Evolutionary conservation across 495 filamentous ascomycete species (phyloP).

Genomic region (Penicillium fimorum): DNA sequence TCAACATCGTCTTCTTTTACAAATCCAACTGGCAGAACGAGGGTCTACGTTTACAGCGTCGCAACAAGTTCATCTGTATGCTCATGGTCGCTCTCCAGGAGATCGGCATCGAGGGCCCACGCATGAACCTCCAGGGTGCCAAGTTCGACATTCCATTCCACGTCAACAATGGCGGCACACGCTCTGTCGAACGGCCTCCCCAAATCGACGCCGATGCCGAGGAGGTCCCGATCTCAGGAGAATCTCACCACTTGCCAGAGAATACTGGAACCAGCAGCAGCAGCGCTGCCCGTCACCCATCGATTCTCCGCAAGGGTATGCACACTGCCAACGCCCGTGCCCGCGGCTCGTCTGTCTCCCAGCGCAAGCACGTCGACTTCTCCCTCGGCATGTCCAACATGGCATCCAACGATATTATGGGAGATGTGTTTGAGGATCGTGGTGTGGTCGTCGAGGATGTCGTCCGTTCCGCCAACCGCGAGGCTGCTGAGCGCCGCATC

Average conservation of each 20-base stretch:
- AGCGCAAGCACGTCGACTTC: conserved; percentile 71
- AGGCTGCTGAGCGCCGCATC: conserved; percentile 44
- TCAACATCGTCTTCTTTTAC: conserved; percentile 98
- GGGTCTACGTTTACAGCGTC: conserved; percentile 78
- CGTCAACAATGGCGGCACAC: conserved; percentile 42
- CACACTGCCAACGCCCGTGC: conserved; percentile 43
- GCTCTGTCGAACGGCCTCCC: conserved; percentile 15
- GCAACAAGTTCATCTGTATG: conserved; percentile 94
- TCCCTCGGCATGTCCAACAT: conserved; percentile 67
- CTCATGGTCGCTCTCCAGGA: conserved; percentile 84
- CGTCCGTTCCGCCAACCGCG: conserved; percentile 41
- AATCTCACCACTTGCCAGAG: conserved; percentile 23
- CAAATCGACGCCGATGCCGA: conserved; percentile 14
- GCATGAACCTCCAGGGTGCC: conserved; percentile 69
- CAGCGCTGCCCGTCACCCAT: conserved; percentile 39
- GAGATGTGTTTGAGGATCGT: conserved; percentile 66
- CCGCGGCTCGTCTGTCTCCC: conserved; percentile 55
- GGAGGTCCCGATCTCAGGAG: conserved; percentile 16
- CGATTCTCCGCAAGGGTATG: conserved; percentile 55
- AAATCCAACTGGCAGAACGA: conserved; percentile 96
- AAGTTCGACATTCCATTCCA: conserved; percentile 60
- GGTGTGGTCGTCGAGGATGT: conserved; percentile 36
- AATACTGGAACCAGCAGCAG: conserved; percentile 29
- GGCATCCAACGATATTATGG: conserved; percentile 58
- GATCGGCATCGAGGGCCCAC: conserved; percentile 84